Percentiles rank a stretch among this genome's conserved stretches.
phyloP scores from a whole-genome alignment of 2,329 filamentous ascomycete species.

The Hymenoscyphus linearis region DNA sequence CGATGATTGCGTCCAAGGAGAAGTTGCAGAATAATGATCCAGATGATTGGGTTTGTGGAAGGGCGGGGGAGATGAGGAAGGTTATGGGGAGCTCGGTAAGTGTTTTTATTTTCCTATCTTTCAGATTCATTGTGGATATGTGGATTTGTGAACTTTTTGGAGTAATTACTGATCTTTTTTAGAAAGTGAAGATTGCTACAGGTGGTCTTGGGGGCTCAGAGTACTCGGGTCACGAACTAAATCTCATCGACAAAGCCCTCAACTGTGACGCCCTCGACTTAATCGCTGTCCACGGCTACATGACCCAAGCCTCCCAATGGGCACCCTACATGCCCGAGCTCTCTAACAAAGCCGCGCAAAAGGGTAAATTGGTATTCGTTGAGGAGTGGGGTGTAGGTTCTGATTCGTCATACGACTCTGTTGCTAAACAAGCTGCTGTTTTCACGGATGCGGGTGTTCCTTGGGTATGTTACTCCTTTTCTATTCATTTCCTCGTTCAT shows the following conservation, averaged over 20 bases:
- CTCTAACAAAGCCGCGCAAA: background rate
- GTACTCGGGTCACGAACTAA: constrained; percentile 11
- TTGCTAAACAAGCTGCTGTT: constrained; percentile 10
- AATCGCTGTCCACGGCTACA: constrained; percentile 13
- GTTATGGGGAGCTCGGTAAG: constrained; percentile 8
- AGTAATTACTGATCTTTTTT: background rate
- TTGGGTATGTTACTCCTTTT: constrained; percentile 1
- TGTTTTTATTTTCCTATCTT: constrained; percentile 3
- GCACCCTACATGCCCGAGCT: constrained; percentile 6
- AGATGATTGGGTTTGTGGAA: constrained; percentile 11
- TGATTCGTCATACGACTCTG: constrained; percentile 1
- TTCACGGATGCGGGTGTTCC: constrained; percentile 11
- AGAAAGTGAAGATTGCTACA: constrained; percentile 10
- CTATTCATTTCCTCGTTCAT: background rate
- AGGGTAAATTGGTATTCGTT: constrained; percentile 9
- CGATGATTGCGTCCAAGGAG: constrained; percentile 3
- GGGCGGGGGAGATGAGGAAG: constrained; percentile 4
- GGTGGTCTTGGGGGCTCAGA: constrained; percentile 13
- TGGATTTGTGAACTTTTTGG: too few species aligned
- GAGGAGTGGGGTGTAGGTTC: constrained; percentile 15
- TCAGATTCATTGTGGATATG: background rate
- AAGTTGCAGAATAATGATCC: constrained; percentile 9
- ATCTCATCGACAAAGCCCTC: constrained; percentile 11
- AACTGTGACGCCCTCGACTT: constrained; percentile 12
- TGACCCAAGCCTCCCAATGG: constrained; percentile 9